Percentiles rank a stretch among this genome's conserved stretches.
Evolutionary conservation across 176 grass and related monocot genomes (phyloP).

Genomic region (Cocos nucifera): DNA sequence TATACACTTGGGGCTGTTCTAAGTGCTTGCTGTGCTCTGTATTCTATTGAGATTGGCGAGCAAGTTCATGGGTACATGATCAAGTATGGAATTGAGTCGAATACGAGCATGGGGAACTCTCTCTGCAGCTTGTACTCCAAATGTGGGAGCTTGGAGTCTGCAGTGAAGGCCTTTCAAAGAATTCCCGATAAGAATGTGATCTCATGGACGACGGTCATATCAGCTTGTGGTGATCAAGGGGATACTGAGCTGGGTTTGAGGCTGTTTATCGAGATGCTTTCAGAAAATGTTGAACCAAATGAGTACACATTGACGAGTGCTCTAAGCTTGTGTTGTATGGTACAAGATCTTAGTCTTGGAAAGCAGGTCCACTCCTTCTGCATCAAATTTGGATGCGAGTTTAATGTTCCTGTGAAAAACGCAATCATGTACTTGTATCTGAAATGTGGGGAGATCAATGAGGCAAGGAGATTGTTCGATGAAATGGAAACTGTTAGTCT

Average conservation of each 20-base stretch:
- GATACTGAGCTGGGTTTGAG: constrained; percentile 44
- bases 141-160: constrained; percentile 40
- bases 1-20: constrained; percentile 45
- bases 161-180: constrained; percentile 36
- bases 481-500: constrained; percentile 44
- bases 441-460: constrained; percentile 44
- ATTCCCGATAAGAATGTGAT: constrained; percentile 65
- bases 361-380: constrained; percentile 67
- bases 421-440: constrained; percentile 75
- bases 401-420: constrained; percentile 51
- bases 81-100: constrained; percentile 36
- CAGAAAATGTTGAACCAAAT: constrained; percentile 44
- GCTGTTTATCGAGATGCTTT: constrained; percentile 60
- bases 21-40: constrained; percentile 28
- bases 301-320: constrained; percentile 66
- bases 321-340: constrained; percentile 51
- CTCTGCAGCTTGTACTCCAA: constrained; percentile 60
- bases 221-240: constrained; percentile 53
- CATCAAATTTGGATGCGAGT: constrained; percentile 53
- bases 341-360: constrained; percentile 49
- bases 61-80: constrained; percentile 56
- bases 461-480: constrained; percentile 56
- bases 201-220: constrained; percentile 72
- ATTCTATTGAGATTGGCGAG: constrained; percentile 28
- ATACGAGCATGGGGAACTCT: constrained; percentile 55